phyloP scores from a whole-genome alignment of 176 grass and related monocot species.

The Echinochloa phyllopogon region DNA sequence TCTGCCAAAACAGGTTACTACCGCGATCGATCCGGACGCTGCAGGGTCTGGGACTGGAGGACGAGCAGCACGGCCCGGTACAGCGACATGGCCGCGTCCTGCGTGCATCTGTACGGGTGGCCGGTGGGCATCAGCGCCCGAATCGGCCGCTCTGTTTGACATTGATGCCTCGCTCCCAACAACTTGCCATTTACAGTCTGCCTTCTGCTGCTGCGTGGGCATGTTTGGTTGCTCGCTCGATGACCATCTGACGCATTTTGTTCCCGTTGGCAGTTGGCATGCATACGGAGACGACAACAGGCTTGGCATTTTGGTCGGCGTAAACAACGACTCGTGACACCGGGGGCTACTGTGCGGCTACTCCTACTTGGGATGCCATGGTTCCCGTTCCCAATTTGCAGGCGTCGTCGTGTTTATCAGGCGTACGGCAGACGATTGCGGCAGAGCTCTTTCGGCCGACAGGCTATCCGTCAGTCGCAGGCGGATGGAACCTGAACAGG shows the following conservation, averaged over 20 bases:
- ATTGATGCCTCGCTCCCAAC: background rate
- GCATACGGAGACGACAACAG: too few relatives aligned
- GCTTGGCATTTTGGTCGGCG: background rate
- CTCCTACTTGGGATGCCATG: too few relatives aligned
- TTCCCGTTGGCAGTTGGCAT: background rate
- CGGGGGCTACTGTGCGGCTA: too few relatives aligned
- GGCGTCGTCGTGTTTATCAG: background rate
- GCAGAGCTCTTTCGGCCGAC: conserved; percentile 24
- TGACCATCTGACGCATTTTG: background rate
- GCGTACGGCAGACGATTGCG: background rate
- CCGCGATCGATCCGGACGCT: background rate
- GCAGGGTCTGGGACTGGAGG: background rate
- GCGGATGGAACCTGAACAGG: conserved; percentile 14
- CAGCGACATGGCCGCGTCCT: conserved; percentile 2
- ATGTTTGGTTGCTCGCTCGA: background rate
- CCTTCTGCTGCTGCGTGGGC: background rate
- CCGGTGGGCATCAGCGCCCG: background rate
- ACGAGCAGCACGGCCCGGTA: background rate
- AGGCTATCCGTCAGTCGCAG: background rate
- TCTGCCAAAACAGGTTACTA: background rate
- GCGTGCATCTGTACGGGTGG: background rate
- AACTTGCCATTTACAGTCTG: background rate
- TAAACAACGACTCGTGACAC: background rate
- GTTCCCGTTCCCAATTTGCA: background rate
- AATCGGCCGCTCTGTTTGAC: background rate